phyloP scores from a whole-genome alignment of 148 eudicot species.

The Arctostaphylos glauca region DNA sequence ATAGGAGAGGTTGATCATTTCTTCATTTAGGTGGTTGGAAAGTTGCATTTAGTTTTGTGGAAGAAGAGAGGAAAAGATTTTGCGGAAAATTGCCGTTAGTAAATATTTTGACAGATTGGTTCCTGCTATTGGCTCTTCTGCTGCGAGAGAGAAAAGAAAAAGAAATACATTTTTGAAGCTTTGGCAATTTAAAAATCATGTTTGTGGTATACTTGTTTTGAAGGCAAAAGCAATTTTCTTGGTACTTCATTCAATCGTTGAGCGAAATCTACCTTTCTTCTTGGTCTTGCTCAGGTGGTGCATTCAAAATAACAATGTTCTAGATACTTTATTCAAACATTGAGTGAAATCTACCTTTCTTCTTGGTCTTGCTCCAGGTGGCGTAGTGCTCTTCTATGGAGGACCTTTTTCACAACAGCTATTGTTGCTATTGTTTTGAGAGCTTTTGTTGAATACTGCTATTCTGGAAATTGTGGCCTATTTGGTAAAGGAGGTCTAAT shows the following conservation, averaged over 20 bases:
- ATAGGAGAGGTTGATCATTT: background rate
- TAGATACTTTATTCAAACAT: background rate
- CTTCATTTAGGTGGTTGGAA: conserved; percentile 6
- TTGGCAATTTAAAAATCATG: background rate
- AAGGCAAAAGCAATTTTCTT: background rate
- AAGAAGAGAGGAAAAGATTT: background rate
- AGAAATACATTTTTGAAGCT: background rate
- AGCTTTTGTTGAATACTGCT: conserved; percentile 49
- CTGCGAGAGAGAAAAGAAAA: background rate
- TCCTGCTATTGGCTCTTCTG: background rate
- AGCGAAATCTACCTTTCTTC: too few species aligned
- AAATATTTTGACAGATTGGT: background rate
- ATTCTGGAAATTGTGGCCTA: conserved; percentile 64
- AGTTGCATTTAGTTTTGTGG: background rate
- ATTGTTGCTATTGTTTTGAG: conserved; percentile 69
- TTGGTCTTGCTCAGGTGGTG: too few species aligned
- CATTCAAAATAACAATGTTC: background rate
- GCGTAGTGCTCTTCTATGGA: conserved; percentile 91
- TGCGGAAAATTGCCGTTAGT: background rate
- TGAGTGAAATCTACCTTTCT: background rate
- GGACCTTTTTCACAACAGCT: conserved; percentile 84
- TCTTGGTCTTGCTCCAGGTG: conserved; percentile 44
- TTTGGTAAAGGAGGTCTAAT: conserved; percentile 82
- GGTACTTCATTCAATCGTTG: too few species aligned
- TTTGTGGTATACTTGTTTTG: background rate